Base-by-base conservation (phyloP, 768 basidiomycete species). In the Boletus eberwhitei region DNA sequence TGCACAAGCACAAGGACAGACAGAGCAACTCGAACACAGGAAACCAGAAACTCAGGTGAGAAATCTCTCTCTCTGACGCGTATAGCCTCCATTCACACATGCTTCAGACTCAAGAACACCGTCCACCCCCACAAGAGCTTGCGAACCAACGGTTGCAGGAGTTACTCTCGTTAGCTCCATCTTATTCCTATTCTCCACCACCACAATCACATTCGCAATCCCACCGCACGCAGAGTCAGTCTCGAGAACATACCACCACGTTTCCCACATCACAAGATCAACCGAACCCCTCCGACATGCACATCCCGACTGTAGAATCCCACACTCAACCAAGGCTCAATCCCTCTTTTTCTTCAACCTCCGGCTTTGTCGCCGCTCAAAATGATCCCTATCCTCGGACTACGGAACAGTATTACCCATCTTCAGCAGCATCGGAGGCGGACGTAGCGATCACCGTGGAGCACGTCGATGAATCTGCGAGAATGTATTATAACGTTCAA, bases 91-190 rank as follows among this genome's bases (percentile, higher is more conserved):
- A 5, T 34, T 34, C 16, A n/a, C 16, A 6, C 17, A 6, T 31
- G 2, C 5, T 22, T 42, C 45, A 57, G 47, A 21, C 31, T 29
- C 55, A 35, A 43, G 50, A 55, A 14, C 52, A 29, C 7, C 52
- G 5, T 37, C 26, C 29, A n/a, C 26, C 47, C 5, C 6, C 54
- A 5, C 60, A 55, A 41, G 59, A 48, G 3, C 50, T 68, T 8
- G 41, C 59, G 9, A 64, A 48, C 17, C 64, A 59, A 46, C 67
- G 67, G 0, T 31, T 69, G 4, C 67, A 67, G 34, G 58, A 68
- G n/a, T 26, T 68, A 21, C 65, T 68, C 19, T 60, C 64, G 2
- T 32, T 59, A 6, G 5, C 24, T 4, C 16, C 55, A 2, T 35
- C 63, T 8, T 46, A 62, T 38, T 0, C 55, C 4, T 29, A 48